Percentiles rank a stretch among this genome's conserved stretches.
phyloP scores from a whole-genome alignment of 331 rosid species.

The Cydonia oblonga region DNA sequence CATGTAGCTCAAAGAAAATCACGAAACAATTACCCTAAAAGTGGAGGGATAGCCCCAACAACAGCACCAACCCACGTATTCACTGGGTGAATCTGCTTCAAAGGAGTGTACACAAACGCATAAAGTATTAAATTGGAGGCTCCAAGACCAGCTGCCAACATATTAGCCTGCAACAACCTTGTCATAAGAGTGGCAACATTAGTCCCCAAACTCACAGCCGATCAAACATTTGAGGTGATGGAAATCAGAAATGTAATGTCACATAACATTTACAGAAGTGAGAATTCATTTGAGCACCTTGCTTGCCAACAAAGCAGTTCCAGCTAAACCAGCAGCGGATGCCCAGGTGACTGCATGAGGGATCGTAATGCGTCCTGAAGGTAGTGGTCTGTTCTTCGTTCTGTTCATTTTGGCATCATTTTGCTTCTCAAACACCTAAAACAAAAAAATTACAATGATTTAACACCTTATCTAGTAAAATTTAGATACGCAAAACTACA shows the following conservation, averaged over 20 bases:
- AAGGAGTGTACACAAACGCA: constrained; percentile 82
- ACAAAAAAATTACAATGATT: too few relatives aligned
- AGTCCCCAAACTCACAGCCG: constrained; percentile 27
- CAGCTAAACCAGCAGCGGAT: constrained; percentile 58
- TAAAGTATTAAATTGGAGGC: constrained; percentile 80
- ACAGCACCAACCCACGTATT: constrained; percentile 98
- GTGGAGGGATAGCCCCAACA: constrained; percentile 98
- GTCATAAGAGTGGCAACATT: constrained; percentile 46
- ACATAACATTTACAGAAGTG: constrained; percentile 1
- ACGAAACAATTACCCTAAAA: constrained; percentile 55
- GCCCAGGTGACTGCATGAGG: constrained; percentile 82
- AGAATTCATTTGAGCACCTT: constrained; percentile 43
- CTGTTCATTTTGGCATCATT: constrained; percentile 94
- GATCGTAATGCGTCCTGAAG: constrained; percentile 59
- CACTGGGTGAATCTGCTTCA: constrained; percentile 92
- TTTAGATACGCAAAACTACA: too few relatives aligned
- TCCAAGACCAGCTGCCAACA: constrained; percentile 94
- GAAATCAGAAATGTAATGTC: neutral
- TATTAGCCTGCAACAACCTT: constrained; percentile 91
- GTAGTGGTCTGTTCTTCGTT: constrained; percentile 43
- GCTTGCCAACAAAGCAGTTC: constrained; percentile 65
- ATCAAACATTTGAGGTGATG: constrained; percentile 4
- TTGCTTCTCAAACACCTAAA: constrained; percentile 64
- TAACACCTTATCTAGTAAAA: neutral
- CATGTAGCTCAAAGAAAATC: neutral